A percentile compares a stretch with the other conserved stretches of the same genome.
Evolutionary conservation across 1,139 yeast genomes (phyloP).

Genomic region (Kazachstania sp.): DNA sequence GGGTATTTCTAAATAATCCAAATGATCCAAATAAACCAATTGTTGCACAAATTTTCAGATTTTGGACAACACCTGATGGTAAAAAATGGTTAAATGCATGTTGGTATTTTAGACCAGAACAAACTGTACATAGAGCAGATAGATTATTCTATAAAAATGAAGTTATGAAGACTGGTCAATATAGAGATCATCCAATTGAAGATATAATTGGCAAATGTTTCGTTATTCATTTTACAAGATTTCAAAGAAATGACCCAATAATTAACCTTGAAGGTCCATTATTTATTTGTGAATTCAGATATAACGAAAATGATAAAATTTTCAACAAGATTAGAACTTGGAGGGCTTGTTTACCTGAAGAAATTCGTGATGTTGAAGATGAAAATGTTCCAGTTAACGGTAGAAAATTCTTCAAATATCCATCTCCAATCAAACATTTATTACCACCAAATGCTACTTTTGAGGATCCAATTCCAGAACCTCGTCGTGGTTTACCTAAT

Average conservation of each 20-base stretch:
- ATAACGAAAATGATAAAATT: slow-evolving; percentile 80
- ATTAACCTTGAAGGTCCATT: slow-evolving; percentile 70
- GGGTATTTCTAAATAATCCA: slow-evolving; percentile 82
- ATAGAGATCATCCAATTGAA: slow-evolving; percentile 82
- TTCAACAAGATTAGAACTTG: slow-evolving; percentile 95
- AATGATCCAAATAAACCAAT: slow-evolving; percentile 86
- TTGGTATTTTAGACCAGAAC: slow-evolving; percentile 97
- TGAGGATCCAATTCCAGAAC: slow-evolving; percentile 72
- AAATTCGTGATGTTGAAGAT: slow-evolving; percentile 77
- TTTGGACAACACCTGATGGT: slow-evolving; percentile 80
- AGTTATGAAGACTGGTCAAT: slow-evolving; percentile 94
- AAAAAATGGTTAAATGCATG: slow-evolving; percentile 87
- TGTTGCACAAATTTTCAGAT: slow-evolving; percentile 84
- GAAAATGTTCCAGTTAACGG: slow-evolving; percentile 58
- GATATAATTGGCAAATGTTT: slow-evolving; percentile 91
- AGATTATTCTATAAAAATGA: slow-evolving; percentile 85
- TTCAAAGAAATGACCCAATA: slow-evolving; percentile 92
- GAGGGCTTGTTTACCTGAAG: slow-evolving; percentile 98
- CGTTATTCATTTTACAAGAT: slow-evolving; percentile 88
- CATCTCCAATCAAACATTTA: slow-evolving; percentile 74
- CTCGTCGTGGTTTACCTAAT: slow-evolving; percentile 63
- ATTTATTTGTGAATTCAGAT: slow-evolving; percentile 90
- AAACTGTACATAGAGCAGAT: slow-evolving; percentile 89
- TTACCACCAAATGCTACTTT: slow-evolving; percentile 66
- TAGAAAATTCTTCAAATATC: slow-evolving; percentile 59